Base-by-base conservation (phyloP, 257 asterid species). In the Perilla frutescens region DNA sequence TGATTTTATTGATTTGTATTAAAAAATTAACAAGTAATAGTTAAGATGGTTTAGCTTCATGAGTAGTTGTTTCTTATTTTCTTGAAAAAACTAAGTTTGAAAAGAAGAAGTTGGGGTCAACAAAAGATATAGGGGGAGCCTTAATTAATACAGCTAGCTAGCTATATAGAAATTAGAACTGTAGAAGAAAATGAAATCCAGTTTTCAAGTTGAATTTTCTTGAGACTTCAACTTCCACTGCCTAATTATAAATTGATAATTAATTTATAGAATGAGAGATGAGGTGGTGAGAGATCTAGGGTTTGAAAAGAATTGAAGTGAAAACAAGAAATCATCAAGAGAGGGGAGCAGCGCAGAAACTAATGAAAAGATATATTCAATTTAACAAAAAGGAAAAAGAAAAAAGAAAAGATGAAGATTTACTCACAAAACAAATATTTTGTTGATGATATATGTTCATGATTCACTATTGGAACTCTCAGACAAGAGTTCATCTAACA, bases 401-500 rank as follows among this genome's bases (percentile, higher is more conserved):
- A 31, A 8, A 13, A 13, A 7, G 1, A 71, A 14, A 31, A 13
- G 11, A 8, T 7, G n/a, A 48, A 37, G 44, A 62, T 12, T 11
- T 51, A 51, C 9, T 72, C 71, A 72, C 45, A 60, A 49, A 7
- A 71, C 34, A 13, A 12, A 15, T 11, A 67, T 8, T 4, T 40
- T 11, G 31, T 9, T 68, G 26, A 32, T 8, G 8, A 8, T 10
- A 2, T 0, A 9, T 6, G 7, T 10, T 0, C 4, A 32, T 45
- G 49, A 60, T 56, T 32, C 59, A 63, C 8, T 31, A 65, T 10
- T 55, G 26, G 79, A 77, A 6, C 62, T 76, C 66, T 51, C 20
- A 56, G 81, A 75, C 20, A 80, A 66, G 34, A 81, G 81, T 54
- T 81, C 26, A 62, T 82, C 86, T 12, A 82, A 44, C 62, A 82